Base-by-base conservation (phyloP, 2,329 filamentous ascomycete species). In the Passalora sequoiae region DNA sequence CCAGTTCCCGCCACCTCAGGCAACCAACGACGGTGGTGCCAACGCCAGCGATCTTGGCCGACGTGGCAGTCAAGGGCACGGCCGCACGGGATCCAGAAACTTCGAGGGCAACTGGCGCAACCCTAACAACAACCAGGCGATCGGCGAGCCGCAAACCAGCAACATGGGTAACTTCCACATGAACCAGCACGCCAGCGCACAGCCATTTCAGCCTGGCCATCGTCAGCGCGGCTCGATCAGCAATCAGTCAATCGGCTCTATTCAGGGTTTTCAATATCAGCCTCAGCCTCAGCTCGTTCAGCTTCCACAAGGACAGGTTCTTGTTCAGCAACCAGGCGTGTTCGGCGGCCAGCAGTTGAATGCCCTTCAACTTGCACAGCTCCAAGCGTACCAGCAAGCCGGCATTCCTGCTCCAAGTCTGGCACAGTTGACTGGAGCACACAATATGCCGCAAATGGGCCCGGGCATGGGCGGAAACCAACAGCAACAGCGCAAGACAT, bases 21-120 rank as follows among this genome's bases (percentile, higher is more conserved):
- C 72, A 38, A 72, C 69, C 13, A 72, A 72, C 50, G 74, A 84
- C 44, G 65, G 70, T 33, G 72, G 71, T 54, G 66, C 69, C 45
- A 63, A 60, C 43, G 64, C 60, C 46, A 61, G 69, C 10, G 87
- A 92, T 55, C 85, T 89, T 62, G 75, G 81, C 56, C 83, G 86
- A 49, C 85, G 87, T 56, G 82, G 84, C 57, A 86, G 84, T 58
- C 77, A 80, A 54, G 84, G 87, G 44, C 92, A 98, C 64, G 83
- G 79, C 51, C 81, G 92, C 50, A 84, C 83, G 22, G 80, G 80
- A 8, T 98, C 92, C 17, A 82, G 92, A 51, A 98, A 97, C 69
- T 97, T 97, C 61, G 92, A 98, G 56, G 83, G 89, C 59, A 98
- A 98, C 69, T 98, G 92, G 92, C 86, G 92, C 59, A 94, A 89